These are phyloP conservation scores for Colletotrichum sp. DNA, from an alignment of 2,329 filamentous ascomycete species.

Conservation along the genomic window DNA sequence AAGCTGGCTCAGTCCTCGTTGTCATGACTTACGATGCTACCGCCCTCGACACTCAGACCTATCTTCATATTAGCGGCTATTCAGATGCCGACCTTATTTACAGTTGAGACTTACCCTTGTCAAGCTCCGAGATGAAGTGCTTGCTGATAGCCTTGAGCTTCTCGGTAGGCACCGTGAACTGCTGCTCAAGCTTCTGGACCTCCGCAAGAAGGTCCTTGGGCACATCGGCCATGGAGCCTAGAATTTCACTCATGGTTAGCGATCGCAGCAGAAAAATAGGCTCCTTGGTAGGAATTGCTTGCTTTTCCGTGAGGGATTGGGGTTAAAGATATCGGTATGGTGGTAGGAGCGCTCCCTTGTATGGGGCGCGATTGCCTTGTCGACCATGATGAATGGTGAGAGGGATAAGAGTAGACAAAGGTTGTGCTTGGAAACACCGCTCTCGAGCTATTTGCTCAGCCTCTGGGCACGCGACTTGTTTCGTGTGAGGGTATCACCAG, in stretches of 20 bases:
- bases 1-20: background rate
- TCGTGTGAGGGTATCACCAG: slow-evolving; percentile 2
- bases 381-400: slow-evolving; percentile 3
- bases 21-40: slow-evolving; percentile 78
- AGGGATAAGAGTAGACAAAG: background rate
- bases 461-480: background rate
- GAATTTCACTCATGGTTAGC: slow-evolving; percentile 19
- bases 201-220: slow-evolving; percentile 82
- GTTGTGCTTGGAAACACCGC: background rate
- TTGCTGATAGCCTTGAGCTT: slow-evolving; percentile 91
- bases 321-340: slow-evolving; percentile 15
- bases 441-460: background rate
- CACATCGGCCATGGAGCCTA: slow-evolving; percentile 90
- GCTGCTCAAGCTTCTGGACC: slow-evolving; percentile 82
- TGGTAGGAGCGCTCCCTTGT: slow-evolving; percentile 23
- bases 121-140: slow-evolving; percentile 88
- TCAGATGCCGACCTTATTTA: background rate
- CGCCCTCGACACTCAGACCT: slow-evolving; percentile 87
- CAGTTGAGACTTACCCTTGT: slow-evolving; percentile 67
- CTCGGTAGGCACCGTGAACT: slow-evolving; percentile 77
- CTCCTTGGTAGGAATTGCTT: background rate
- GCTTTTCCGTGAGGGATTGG: slow-evolving; percentile 15
- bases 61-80: slow-evolving; percentile 20
- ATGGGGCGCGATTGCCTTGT: slow-evolving; percentile 21
- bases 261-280: background rate